Evolutionary conservation across 176 grass and related monocot species (phyloP).

Genomic region (Paspalum notatum): DNA sequence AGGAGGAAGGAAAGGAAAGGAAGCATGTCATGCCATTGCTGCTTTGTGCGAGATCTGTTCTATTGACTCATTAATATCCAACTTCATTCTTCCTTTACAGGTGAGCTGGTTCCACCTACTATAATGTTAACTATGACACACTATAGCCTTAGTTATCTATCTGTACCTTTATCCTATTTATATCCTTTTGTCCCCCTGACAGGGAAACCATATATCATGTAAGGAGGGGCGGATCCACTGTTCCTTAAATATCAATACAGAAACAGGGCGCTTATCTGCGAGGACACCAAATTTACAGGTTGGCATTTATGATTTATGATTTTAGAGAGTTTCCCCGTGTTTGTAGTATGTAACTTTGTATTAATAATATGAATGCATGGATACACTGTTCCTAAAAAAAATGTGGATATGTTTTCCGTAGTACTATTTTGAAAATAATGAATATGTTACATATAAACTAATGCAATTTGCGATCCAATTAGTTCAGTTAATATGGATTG

Average conservation of each 20-base stretch:
- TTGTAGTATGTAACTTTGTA: neutral
- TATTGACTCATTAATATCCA: conserved; percentile 93
- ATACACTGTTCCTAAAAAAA: no score
- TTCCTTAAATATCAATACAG: conserved; percentile 97
- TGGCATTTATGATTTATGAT: conserved; percentile 19
- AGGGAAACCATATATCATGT: conserved; percentile 94
- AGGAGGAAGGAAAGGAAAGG: conserved; percentile 73
- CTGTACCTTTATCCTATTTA: conserved; percentile 31
- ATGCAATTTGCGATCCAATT: no score
- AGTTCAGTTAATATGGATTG: no score
- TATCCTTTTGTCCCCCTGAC: conserved; percentile 19
- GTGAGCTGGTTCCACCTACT: conserved; percentile 46
- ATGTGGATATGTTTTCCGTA: no score
- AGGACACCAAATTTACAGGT: conserved; percentile 98
- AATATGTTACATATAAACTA: no score
- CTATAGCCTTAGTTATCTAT: conserved; percentile 2
- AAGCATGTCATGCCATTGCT: conserved; percentile 89
- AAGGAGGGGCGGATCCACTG: conserved; percentile 78
- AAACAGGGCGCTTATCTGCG: conserved; percentile 93
- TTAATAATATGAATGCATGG: no score
- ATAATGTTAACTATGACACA: conserved; percentile 17
- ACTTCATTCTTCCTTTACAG: conserved; percentile 96
- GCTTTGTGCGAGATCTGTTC: conserved; percentile 88
- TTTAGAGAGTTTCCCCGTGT: neutral
- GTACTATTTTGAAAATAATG: no score